Evolutionary conservation across 179 eudicot genomes (phyloP).

Genomic region (Actinidia polygama): DNA sequence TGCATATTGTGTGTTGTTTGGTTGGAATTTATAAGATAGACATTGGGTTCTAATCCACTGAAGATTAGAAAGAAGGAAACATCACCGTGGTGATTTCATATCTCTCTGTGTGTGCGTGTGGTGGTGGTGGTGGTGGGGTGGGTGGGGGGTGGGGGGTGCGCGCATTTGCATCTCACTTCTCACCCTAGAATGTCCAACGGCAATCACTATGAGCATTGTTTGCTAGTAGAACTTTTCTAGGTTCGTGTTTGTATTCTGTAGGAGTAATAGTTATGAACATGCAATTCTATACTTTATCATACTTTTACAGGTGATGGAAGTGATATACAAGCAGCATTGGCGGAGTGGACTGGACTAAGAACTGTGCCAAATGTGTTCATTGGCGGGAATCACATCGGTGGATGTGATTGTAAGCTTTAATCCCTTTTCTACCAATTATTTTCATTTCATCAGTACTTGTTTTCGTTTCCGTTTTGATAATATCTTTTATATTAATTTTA

Average conservation of each 20-base stretch:
- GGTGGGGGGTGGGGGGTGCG: too few species aligned
- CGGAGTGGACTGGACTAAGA: conserved; percentile 68
- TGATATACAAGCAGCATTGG: conserved; percentile 70
- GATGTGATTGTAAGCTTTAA: conserved; percentile 64
- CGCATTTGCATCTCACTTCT: too few species aligned
- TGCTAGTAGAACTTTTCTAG: not conserved
- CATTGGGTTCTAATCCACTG: too few species aligned
- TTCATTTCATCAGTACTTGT: not conserved
- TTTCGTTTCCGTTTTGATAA: not conserved
- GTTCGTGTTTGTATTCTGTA: not conserved
- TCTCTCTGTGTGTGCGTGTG: too few species aligned
- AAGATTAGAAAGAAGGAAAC: too few species aligned
- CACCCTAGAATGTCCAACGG: too few species aligned
- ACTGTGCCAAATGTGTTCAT: conserved; percentile 91
- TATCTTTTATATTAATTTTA: conserved; percentile 16
- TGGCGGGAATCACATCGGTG: conserved; percentile 89
- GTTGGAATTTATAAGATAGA: too few species aligned
- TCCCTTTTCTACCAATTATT: not conserved
- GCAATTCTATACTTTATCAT: not conserved
- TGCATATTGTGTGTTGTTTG: too few species aligned
- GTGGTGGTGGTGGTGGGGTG: too few species aligned
- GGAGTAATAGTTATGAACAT: too few species aligned
- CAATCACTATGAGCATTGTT: not conserved
- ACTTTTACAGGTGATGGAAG: conserved; percentile 67
- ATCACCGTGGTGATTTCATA: too few species aligned